phyloP scores from a whole-genome alignment of 2,329 filamentous ascomycete genomes.

The Fusarium musae region DNA sequence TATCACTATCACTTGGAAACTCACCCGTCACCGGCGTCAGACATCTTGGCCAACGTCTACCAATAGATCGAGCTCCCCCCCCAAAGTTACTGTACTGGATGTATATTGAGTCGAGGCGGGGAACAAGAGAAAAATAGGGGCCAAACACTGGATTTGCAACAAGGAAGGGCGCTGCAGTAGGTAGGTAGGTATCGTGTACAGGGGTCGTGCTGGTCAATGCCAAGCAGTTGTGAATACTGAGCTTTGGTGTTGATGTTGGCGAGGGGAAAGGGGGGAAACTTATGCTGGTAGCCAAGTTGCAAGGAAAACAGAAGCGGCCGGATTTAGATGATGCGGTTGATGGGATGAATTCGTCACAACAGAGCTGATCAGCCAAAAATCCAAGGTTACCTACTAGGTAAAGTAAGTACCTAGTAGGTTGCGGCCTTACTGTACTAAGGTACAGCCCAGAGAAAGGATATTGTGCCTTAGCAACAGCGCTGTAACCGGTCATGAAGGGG shows the following conservation, averaged over 20 bases:
- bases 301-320: neutral
- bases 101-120: slow-evolving; percentile 20
- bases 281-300: neutral
- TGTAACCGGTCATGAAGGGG: neutral
- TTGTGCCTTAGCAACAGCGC: neutral
- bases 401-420: neutral
- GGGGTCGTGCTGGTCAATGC: slow-evolving; percentile 21
- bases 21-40: slow-evolving; percentile 43
- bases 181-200: neutral
- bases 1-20: slow-evolving; percentile 12
- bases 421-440: neutral
- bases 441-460: neutral
- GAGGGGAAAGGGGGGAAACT: neutral
- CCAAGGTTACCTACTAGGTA: neutral
- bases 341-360: slow-evolving; percentile 22
- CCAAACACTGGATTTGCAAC: slow-evolving; percentile 25
- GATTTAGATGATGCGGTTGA: slow-evolving; percentile 1
- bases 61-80: slow-evolving; percentile 2
- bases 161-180: slow-evolving; percentile 18
- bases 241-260: slow-evolving; percentile 12
- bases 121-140: slow-evolving; percentile 31
- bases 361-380: neutral
- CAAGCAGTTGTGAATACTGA: slow-evolving; percentile 9
- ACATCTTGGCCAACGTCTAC: slow-evolving; percentile 37
- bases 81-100: neutral